Conservation (phyloP, 306 rosid species). For the Gastrolobium bilobum region DNA sequence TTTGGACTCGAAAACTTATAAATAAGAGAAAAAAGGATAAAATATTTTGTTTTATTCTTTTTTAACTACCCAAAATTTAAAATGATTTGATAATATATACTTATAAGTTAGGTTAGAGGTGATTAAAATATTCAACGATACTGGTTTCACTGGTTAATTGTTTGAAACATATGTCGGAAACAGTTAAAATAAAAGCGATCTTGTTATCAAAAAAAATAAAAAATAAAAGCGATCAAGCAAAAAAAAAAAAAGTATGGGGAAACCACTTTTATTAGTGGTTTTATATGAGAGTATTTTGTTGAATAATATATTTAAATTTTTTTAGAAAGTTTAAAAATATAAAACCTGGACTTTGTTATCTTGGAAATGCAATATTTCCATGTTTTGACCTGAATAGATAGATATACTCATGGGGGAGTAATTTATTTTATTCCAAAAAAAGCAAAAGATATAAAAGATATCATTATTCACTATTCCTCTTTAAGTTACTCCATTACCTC, state of each 20-base stretch:
- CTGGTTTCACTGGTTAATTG: too few species aligned
- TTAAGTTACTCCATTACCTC: slow-evolving; percentile 2
- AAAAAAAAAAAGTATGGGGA: background rate
- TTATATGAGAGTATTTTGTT: background rate
- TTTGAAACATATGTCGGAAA: too few species aligned
- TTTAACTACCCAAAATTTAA: background rate
- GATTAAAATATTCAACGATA: too few species aligned
- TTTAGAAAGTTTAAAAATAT: background rate
- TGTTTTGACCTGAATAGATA: background rate
- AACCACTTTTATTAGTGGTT: background rate
- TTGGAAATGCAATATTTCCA: background rate
- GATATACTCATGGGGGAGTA: background rate
- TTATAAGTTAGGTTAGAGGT: background rate
- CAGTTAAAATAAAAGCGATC: too few species aligned
- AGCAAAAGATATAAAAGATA: background rate
- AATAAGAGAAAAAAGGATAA: too few species aligned
- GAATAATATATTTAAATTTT: background rate
- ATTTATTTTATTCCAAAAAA: background rate
- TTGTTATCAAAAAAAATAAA: too few species aligned
- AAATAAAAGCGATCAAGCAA: too few species aligned
- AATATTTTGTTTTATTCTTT: background rate
- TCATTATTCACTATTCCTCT: slow-evolving; percentile 3
- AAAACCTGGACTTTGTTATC: slow-evolving; percentile 12
- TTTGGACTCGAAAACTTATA: background rate
- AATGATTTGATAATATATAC: background rate